Base-by-base conservation (phyloP, 352 stramenopile genomes). In the Pythium periplocum region DNA sequence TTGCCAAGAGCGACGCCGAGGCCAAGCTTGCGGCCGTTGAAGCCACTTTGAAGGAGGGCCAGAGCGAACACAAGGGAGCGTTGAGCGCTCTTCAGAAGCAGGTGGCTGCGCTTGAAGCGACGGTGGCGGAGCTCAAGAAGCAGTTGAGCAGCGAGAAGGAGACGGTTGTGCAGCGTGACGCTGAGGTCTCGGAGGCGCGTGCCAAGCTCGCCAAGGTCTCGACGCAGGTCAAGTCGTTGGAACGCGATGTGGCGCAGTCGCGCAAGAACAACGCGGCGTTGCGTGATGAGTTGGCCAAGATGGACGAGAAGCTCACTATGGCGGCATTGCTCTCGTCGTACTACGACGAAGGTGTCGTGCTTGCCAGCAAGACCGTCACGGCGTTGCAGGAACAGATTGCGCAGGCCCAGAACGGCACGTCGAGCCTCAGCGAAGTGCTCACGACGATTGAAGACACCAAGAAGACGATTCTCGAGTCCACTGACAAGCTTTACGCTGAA, bases 261-360 rank as follows among this genome's bases (percentile, higher is more conserved):
- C 68, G 72, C 51, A 86, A 84, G 66, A 83, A 77, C 59, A 87
- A 89, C 62, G 71, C 79, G 32, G 68, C 67, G 44, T 58, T 92
- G 56, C 58, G 65, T 5, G 62, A 74, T 5, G 73, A 87, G 54
- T 52, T 92, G 4, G 64, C 70, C 39, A 68, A 77, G 30, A 56
- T 71, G 50, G 80, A 75, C 52, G 64, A 78, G 36, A 79, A 90
- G 53, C 68, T 92, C 42, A 71, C 75, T 9, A 68, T 92, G 51
- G 71, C 75, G 1, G 62, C 78, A 42, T 56, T 92, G 64, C 64
- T 92, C 45, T 89, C 78, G 48, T 75, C 71, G 37, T 92, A 92
- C 62, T 92, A 89, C 41, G 82, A 92, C 62, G 77, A 87, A 54
- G 73, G 78, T n/a, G 68, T 88, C 47, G 61, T 82, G 12, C 51